phyloP scores from a whole-genome alignment of 179 eudicot genomes.

The Pouteria campechiana region DNA sequence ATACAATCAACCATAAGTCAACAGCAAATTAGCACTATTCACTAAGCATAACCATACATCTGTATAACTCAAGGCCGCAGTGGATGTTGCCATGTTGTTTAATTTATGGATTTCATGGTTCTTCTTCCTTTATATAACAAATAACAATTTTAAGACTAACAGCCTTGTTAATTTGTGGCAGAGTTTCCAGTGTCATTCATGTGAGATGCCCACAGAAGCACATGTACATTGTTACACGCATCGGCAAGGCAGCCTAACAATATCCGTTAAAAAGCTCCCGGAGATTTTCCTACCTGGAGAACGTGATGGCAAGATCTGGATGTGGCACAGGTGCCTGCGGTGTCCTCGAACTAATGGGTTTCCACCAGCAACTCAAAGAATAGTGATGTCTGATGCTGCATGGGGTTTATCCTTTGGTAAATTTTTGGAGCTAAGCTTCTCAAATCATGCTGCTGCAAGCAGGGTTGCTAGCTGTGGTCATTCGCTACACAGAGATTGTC shows the following conservation, averaged over 20 bases:
- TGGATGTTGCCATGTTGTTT: no score
- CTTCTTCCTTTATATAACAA: not conserved
- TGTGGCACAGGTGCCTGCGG: constrained; percentile 53
- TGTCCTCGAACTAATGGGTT: constrained; percentile 34
- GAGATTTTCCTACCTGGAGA: constrained; percentile 27
- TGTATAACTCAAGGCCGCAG: no score
- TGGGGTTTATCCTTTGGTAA: constrained; percentile 52
- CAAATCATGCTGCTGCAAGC: constrained; percentile 38
- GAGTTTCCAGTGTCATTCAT: constrained; percentile 28
- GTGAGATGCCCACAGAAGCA: constrained; percentile 41
- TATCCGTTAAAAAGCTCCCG: constrained; percentile 38
- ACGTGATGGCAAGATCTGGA: constrained; percentile 37
- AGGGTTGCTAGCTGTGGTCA: constrained; percentile 46
- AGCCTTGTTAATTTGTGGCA: no score
- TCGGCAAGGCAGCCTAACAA: constrained; percentile 41
- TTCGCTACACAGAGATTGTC: constrained; percentile 46
- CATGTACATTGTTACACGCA: constrained; percentile 44
- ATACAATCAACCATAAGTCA: no score
- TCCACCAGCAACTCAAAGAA: constrained; percentile 39
- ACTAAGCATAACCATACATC: no score
- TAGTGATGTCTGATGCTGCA: constrained; percentile 49
- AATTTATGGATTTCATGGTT: not conserved
- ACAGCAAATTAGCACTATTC: no score
- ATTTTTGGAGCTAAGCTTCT: constrained; percentile 45
- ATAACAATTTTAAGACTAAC: no score